These are phyloP conservation scores for Pythium volutum DNA, from an alignment of 352 stramenopile genomes.

Conservation along the genomic window DNA sequence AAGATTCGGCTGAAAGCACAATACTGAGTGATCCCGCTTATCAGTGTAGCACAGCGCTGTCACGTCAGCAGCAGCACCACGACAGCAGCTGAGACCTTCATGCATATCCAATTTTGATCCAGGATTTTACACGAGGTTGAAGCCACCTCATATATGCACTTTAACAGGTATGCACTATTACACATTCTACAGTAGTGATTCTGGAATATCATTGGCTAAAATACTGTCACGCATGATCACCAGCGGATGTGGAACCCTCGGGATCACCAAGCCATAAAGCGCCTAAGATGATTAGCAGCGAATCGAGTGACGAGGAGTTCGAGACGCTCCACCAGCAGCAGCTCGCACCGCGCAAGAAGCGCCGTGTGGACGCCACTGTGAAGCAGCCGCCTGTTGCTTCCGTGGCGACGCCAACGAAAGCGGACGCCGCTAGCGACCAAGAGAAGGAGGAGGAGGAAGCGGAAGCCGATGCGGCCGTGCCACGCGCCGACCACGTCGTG, in stretches of 20 bases:
- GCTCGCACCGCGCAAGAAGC: slow-evolving; percentile 29
- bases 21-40: no score
- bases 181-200: slow-evolving; percentile 5
- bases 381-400: background rate
- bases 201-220: slow-evolving; percentile 21
- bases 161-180: background rate
- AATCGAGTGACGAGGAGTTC: slow-evolving; percentile 88
- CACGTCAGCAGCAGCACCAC: no score
- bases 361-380: slow-evolving; percentile 6
- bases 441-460: no score
- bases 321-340: slow-evolving; percentile 53
- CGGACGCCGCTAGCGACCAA: background rate
- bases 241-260: slow-evolving; percentile 9
- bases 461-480: background rate
- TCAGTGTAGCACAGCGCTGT: no score
- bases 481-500: slow-evolving; percentile 5
- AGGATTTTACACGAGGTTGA: no score
- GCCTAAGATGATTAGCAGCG: slow-evolving; percentile 83
- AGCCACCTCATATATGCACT: background rate
- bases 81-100: background rate
- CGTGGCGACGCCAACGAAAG: background rate
- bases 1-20: background rate
- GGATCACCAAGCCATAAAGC: slow-evolving; percentile 10
- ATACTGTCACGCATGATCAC: slow-evolving; percentile 13
- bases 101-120: no score